These are phyloP conservation scores for Dioscorea alata DNA, from an alignment of 106 monocot species.

Conservation along the genomic window DNA sequence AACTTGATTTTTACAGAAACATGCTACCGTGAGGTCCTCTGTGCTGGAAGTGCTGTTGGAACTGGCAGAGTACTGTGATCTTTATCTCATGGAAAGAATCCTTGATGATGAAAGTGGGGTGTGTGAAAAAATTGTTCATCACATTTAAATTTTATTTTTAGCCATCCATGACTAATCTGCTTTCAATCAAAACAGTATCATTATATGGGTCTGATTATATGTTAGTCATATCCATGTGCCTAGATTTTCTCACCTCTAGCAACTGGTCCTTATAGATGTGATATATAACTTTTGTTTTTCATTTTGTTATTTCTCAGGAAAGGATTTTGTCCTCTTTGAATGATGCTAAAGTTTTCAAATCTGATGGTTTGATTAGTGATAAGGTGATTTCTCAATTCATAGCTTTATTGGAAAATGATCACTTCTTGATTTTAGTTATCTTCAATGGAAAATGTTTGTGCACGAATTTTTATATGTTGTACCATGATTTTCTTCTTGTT, in stretches of 20 bases:
- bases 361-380: slow-evolving; percentile 42
- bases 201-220: background rate
- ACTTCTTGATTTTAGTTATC: too few relatives aligned
- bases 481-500: too few relatives aligned
- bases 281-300: background rate
- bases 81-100: slow-evolving; percentile 72
- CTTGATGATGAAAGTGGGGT: slow-evolving; percentile 69
- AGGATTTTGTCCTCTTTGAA: slow-evolving; percentile 50
- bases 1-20: slow-evolving; percentile 28
- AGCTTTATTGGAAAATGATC: background rate
- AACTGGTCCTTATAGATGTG: background rate
- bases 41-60: slow-evolving; percentile 53
- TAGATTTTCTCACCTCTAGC: too few relatives aligned
- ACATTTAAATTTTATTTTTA: background rate
- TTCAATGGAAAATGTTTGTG: too few relatives aligned
- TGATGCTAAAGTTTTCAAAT: slow-evolving; percentile 50
- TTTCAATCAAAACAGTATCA: background rate
- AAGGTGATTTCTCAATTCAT: slow-evolving; percentile 23
- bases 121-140: slow-evolving; percentile 1
- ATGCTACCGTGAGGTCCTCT: slow-evolving; percentile 51
- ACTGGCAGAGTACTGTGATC: slow-evolving; percentile 57
- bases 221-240: too few relatives aligned
- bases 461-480: too few relatives aligned
- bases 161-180: background rate
- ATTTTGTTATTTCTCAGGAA: slow-evolving; percentile 30